Conservation (phyloP, 2,329 filamentous ascomycete species). For the Onygenales sp. region DNA sequence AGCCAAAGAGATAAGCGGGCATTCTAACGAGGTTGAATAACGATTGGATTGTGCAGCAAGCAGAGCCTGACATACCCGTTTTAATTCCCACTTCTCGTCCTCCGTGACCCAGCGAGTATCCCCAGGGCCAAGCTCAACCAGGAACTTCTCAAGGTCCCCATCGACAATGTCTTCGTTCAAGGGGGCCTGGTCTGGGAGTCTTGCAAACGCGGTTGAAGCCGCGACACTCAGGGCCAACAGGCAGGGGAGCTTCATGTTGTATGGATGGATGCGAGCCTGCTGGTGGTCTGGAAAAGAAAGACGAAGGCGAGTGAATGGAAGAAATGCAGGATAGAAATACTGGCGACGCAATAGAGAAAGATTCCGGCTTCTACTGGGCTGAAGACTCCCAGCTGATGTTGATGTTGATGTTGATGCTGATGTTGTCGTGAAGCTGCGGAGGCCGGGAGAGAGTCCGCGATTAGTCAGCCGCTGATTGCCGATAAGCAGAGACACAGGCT, state of each 20-base stretch:
- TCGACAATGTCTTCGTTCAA: constrained; percentile 15
- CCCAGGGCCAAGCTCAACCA: constrained; percentile 78
- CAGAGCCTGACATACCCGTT: constrained; percentile 51
- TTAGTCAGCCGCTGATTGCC: too few species aligned
- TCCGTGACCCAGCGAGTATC: constrained; percentile 82
- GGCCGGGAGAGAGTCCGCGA: too few species aligned
- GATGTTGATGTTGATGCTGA: too few species aligned
- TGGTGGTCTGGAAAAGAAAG: too few species aligned
- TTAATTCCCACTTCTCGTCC: constrained; percentile 87
- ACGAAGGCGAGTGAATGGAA: too few species aligned
- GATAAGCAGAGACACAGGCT: too few species aligned
- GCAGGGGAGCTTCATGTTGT: constrained; percentile 27
- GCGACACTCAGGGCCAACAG: constrained; percentile 27
- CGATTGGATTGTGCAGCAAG: not conserved
- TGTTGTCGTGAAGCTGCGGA: too few species aligned
- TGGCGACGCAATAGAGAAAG: too few species aligned
- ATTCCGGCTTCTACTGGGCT: too few species aligned
- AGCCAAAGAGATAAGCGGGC: not conserved
- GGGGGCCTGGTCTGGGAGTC: constrained; percentile 23
- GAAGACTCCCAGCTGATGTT: too few species aligned
- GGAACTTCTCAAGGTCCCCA: constrained; percentile 47
- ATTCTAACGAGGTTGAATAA: not conserved
- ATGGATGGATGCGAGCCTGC: not conserved
- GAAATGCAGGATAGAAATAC: too few species aligned
- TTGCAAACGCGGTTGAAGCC: constrained; percentile 20